Evolutionary conservation across 306 rosid species (phyloP).

Genomic region (Benincasa hispida): DNA sequence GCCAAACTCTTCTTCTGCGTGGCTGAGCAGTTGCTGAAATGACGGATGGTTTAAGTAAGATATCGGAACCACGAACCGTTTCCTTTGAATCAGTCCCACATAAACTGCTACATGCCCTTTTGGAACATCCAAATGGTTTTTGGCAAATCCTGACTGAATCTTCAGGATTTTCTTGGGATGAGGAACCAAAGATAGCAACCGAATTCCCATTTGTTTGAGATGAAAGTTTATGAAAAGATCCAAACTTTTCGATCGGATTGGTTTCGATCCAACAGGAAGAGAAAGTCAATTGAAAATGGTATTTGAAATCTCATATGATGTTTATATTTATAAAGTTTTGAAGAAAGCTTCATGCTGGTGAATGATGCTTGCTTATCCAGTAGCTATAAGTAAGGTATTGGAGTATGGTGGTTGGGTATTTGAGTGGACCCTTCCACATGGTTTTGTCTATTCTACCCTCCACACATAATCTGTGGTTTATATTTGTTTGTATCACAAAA

Average conservation of each 20-base stretch:
- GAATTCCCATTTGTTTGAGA: background rate
- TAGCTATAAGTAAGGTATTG: background rate
- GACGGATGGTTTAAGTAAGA: conserved; percentile 19
- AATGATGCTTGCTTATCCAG: background rate
- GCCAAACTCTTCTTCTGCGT: conserved; percentile 34
- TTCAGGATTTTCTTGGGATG: background rate
- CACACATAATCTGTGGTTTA: background rate
- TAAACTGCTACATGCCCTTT: conserved; percentile 7
- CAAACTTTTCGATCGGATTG: background rate
- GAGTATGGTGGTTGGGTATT: background rate
- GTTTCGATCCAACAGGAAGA: background rate
- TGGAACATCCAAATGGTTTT: conserved; percentile 1
- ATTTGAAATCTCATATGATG: background rate
- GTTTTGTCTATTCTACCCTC: background rate
- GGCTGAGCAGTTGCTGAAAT: conserved; percentile 6
- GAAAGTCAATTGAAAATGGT: background rate
- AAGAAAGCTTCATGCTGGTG: background rate
- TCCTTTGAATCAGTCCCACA: background rate
- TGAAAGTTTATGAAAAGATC: background rate
- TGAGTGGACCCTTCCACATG: background rate
- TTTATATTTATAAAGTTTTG: background rate
- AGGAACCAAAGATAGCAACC: background rate
- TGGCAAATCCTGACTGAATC: background rate
- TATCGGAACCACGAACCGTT: conserved; percentile 6
- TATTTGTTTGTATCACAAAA: background rate